phyloP scores from a whole-genome alignment of 768 basidiomycete genomes.

The Boletus patriciae region DNA sequence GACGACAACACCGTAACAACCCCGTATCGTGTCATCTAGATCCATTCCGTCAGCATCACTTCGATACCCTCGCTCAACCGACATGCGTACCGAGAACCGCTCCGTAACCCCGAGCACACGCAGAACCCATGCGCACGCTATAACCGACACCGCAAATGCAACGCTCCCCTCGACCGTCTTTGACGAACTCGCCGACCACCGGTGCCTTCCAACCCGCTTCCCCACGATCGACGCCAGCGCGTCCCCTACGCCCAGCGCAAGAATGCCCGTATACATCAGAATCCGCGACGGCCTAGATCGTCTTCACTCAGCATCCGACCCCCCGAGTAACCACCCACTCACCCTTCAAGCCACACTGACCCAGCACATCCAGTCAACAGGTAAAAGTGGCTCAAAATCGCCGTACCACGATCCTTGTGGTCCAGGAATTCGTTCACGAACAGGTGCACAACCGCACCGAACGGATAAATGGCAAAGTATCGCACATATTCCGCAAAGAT shows the following conservation, averaged over 20 bases:
- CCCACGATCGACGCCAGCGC: slow-evolving; percentile 94
- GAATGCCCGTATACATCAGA: slow-evolving; percentile 77
- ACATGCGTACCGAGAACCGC: slow-evolving; percentile 67
- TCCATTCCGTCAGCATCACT: slow-evolving; percentile 21
- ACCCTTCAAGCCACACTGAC: slow-evolving; percentile 95
- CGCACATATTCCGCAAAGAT: slow-evolving; percentile 96
- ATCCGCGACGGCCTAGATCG: slow-evolving; percentile 46
- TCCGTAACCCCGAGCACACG: slow-evolving; percentile 70
- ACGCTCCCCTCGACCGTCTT: slow-evolving; percentile 93
- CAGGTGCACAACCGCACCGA: slow-evolving; percentile 88
- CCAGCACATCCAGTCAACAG: slow-evolving; percentile 93
- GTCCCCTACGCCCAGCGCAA: slow-evolving; percentile 91
- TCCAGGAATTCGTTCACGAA: slow-evolving; percentile 99
- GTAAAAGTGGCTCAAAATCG: slow-evolving; percentile 97
- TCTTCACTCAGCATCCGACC: slow-evolving; percentile 4
- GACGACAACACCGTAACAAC: slow-evolving; percentile 62
- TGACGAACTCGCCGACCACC: slow-evolving; percentile 80
- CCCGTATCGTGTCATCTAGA: slow-evolving; percentile 66
- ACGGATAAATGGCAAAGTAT: slow-evolving; percentile 97
- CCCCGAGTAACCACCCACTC: slow-evolving; percentile 32
- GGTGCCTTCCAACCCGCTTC: slow-evolving; percentile 72
- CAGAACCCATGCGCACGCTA: slow-evolving; percentile 67
- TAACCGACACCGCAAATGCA: slow-evolving; percentile 75
- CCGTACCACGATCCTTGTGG: slow-evolving; percentile 91
- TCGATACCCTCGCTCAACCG: neutral